phyloP scores from a whole-genome alignment of 352 stramenopile species.

The Phytophthora hybrid region DNA sequence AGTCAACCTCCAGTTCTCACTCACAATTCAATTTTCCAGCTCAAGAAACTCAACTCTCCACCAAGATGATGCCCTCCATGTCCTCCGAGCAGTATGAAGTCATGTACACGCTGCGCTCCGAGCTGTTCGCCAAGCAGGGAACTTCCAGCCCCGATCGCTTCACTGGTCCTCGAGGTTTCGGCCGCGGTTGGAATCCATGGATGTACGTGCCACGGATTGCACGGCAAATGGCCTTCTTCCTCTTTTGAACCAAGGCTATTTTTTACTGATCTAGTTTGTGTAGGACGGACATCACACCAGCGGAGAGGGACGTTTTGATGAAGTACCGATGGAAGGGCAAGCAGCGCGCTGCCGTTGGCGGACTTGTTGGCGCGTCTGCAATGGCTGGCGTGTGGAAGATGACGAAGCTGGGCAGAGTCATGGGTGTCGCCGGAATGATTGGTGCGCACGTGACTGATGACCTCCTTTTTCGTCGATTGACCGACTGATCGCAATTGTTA shows the following conservation, averaged over 20 bases:
- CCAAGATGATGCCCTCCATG: not conserved
- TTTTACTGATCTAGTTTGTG: not conserved
- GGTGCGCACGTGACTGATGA: slow-evolving; percentile 3
- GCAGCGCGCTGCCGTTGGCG: slow-evolving; percentile 10
- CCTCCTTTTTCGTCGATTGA: not conserved
- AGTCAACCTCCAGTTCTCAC: not conserved
- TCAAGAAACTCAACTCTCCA: not conserved
- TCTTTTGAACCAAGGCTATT: not conserved
- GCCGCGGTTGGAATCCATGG: not conserved
- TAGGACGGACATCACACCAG: slow-evolving; percentile 3
- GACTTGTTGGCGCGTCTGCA: slow-evolving; percentile 9
- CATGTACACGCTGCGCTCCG: slow-evolving; percentile 15
- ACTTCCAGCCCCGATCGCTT: not conserved
- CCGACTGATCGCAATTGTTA: too few species aligned
- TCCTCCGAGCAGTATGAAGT: slow-evolving; percentile 15
- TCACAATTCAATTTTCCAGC: not conserved
- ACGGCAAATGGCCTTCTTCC: too few species aligned
- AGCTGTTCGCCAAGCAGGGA: slow-evolving; percentile 5
- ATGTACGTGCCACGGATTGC: not conserved
- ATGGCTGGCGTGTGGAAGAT: slow-evolving; percentile 35
- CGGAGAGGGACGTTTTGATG: slow-evolving; percentile 25
- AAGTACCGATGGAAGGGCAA: slow-evolving; percentile 24
- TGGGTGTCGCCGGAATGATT: slow-evolving; percentile 25
- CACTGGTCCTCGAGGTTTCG: not conserved
- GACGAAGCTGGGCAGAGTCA: slow-evolving; percentile 3